Base-by-base conservation (phyloP, 306 rosid genomes). In the Glycine latifolia region DNA sequence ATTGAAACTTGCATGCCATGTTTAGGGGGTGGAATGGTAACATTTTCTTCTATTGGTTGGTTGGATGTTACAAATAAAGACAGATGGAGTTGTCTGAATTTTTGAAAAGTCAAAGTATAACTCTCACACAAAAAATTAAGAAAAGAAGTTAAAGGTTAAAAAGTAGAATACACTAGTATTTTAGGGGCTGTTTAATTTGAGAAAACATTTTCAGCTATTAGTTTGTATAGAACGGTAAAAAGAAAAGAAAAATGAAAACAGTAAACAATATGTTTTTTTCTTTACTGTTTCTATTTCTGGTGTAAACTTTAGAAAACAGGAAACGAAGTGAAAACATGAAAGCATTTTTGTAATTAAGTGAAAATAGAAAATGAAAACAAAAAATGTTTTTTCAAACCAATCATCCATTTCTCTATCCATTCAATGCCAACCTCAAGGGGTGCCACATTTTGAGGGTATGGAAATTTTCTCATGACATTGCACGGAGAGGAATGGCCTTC, bases 81-180 rank as follows among this genome's bases (percentile, higher is more conserved):
- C 14, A 35, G 49, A 46, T 17, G 17, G 60, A 43, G 12, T 79
- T 68, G 68, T 4, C 15, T 48, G 47, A 12, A 61, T n/a, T 60
- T 79, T 71, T 60, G 8, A 33, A 33, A 59, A 71, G 62, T 48
- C 72, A 56, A 46, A 59, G 35, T 46, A 43, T 68, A 8, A 66
- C 44, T 20, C 52, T 0, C 31, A 2, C 43, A 37, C 49, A 48
- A 62, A 76, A 47, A 35, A 55, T 43, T 6, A 31, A 49, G 13
- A 44, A 37, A 17, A 79, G 14, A 65, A 15, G 65, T 17, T 33
- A 52, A 17, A 39, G 53, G 75, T 78, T 12, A 16, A 63, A 61
- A 35, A 76, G 49, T 16, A 39, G 4, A 50, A 37, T 14, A 10
- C 37, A 46, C 67, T 37, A 33, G 14, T 63, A 41, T 53, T 77